Evolutionary conservation across 2,329 filamentous ascomycete genomes (phyloP), one percentile per base, ranked within the genome.

Genomic region (Corynespora cassiicola): DNA sequence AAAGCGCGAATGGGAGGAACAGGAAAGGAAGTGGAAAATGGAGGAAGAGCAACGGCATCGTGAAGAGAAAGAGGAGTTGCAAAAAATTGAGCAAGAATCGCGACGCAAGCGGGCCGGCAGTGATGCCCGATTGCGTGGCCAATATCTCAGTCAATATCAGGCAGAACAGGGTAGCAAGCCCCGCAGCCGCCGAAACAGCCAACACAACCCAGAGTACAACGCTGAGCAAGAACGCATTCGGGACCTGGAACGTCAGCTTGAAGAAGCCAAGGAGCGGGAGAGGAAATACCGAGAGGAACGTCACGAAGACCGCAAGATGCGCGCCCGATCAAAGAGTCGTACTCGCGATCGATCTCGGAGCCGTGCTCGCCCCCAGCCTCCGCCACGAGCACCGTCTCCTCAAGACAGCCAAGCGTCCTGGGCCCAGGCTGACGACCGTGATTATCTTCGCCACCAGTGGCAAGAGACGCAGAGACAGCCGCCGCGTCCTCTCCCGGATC

Each of bases 81-180:
- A 81, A 8, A 79, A 78, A 25, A 66, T 90, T 20, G 80, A 81
- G 31, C 76, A 85, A 42, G 87, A 92, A 59, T 80, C 86, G 31
- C 76, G 77, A 54, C 76, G 80, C 42, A 76, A 81, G 39, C 78
- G 81, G 45, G 76, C 75, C 16, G 74, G 73, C 46, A 85, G 81
- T 57, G 85, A 90, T 54, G 76, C 78, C 23, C 81, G 85, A 46
- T 75, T 96, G 15, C 86, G 85, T 44, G 90, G 90, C 2, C 90
- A 96, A 61, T 91, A 86, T 55, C 78, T 95, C 33, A 92, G 88
- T 60, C 87, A 96, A 62, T 95, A 96, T 63, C 86, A 89, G 64
- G 83, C 85, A 14, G 85, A 89, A 52, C 83, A 87, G 61, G 66
- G 58, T 7, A 56, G 51, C 32, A 62, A 61, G 18, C 52, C 66